These are phyloP conservation scores for Ceratocystis diversiconidia DNA, from an alignment of 2,329 filamentous ascomycete species.

Conservation along the genomic window DNA sequence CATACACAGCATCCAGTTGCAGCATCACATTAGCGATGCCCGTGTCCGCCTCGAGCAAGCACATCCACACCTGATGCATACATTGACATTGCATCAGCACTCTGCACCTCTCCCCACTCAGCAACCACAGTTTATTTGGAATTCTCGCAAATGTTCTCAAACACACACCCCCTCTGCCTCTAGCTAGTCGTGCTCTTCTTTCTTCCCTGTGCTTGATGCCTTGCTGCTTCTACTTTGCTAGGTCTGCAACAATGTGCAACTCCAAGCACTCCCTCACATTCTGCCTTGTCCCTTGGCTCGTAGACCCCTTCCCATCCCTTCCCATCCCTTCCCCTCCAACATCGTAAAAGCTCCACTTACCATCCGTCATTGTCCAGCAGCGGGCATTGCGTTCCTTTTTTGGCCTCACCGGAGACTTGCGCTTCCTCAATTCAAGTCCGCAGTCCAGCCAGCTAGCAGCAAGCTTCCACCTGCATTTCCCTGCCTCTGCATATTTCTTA, in stretches of 20 bases:
- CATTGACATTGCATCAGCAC: background rate
- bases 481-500: too few species aligned
- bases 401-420: background rate
- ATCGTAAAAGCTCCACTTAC: background rate
- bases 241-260: background rate
- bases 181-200: background rate
- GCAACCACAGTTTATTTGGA: background rate
- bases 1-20: background rate
- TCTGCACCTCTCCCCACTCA: background rate
- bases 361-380: background rate
- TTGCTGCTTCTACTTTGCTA: background rate
- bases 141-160: background rate
- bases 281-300: background rate
- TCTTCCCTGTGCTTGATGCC: background rate
- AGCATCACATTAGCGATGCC: background rate
- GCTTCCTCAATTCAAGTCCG: too few species aligned
- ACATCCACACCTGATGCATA: slow-evolving; percentile 1
- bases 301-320: background rate
- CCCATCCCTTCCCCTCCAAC: background rate
- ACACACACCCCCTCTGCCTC: background rate
- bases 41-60: background rate
- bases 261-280: background rate
- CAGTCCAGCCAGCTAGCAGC: too few species aligned
- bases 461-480: too few species aligned
- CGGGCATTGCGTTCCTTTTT: background rate